Percentiles rank a stretch among this genome's conserved stretches.
Evolutionary conservation across 2,329 filamentous ascomycete genomes (phyloP).

Genomic region (Aspergillus fijiensis): DNA sequence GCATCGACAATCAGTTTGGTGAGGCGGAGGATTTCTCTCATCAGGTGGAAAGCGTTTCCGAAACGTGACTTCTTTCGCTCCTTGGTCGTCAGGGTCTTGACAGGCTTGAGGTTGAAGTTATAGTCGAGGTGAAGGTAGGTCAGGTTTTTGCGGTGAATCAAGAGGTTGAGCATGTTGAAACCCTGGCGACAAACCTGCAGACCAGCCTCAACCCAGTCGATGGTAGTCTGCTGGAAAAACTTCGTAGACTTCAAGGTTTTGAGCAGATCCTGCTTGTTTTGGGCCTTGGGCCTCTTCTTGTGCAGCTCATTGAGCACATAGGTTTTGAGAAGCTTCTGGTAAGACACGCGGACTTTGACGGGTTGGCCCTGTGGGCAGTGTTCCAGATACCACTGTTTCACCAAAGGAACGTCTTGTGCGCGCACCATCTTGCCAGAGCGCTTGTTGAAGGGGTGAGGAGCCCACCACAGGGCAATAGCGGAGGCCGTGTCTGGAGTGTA

Average conservation of each 20-base stretch:
- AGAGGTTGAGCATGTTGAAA: conserved; percentile 97
- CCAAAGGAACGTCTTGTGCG: conserved; percentile 91
- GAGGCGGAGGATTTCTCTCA: conserved; percentile 93
- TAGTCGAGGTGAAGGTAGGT: conserved; percentile 98
- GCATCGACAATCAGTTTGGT: conserved; percentile 98
- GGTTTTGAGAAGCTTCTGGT: conserved; percentile 95
- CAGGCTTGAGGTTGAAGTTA: conserved; percentile 98
- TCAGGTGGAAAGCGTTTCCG: conserved; percentile 97
- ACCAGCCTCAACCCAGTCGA: conserved; percentile 98
- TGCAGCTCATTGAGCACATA: conserved; percentile 96
- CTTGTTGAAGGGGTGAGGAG: conserved; percentile 91
- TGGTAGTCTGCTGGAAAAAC: conserved; percentile 99
- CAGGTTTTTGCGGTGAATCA: conserved; percentile 97
- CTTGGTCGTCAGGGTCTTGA: conserved; percentile 97
- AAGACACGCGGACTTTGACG: conserved; percentile 95
- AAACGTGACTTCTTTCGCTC: conserved; percentile 99
- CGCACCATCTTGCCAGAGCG: conserved; percentile 94
- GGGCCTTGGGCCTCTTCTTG: conserved; percentile 90
- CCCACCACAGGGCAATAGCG: conserved; percentile 96
- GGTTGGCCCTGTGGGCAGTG: conserved; percentile 88
- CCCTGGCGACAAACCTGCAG: conserved; percentile 96
- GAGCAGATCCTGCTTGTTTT: conserved; percentile 90
- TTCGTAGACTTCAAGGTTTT: conserved; percentile 92
- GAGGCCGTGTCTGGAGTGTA: conserved; percentile 86
- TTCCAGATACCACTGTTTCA: conserved; percentile 98